Evolutionary conservation across 2,329 filamentous ascomycete genomes (phyloP), one percentile per base, ranked within the genome.

Genomic region (Verticillium dahliae): DNA sequence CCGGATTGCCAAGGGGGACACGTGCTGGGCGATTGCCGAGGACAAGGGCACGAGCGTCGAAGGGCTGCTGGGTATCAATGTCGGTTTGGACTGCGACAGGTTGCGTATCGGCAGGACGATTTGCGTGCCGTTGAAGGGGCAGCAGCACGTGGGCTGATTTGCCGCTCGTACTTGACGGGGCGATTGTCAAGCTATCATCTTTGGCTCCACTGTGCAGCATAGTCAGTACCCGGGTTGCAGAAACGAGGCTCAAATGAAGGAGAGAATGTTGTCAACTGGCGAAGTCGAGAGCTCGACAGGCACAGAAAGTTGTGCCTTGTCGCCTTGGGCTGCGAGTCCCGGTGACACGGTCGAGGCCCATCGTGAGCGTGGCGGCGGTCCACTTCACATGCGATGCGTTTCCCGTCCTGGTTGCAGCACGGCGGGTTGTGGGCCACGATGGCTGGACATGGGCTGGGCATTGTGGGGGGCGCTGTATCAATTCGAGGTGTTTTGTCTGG

Each of bases 11-110:
- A 59, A 71, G 7, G 81, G 79, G 5, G 80, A 85, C 63, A 82
- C 80, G 7, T 85, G 83, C 69, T 85, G 81, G 81, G 76, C 69
- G 6, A 77, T 86, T 68, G 80, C 78, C 1, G 67, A 83, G 61
- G 69, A 65, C 37, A 69, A 74, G 62, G 73, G 73, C n/a, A 62
- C 81, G 61, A 72, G 70, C 52, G 72, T 85, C 27, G 78, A 81
- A 14, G 76, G 76, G 22, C 67, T 86, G 35, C n/a, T 80, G 63
- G 67, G 75, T 3, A 41, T 39, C 41, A 85, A 86, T 61, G 57
- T 70, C 22, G 74, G 71, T 1, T 66, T 85, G 11, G 72, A 82
- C 60, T 86, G 84, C 67, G 76, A 80, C 31, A 70, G 67, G 50
- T 67, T 86, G 61, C 58, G 52, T 35, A 64, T 79, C 34, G 81